Conservation (phyloP, 768 basidiomycete genomes). For the Boletus edulis region DNA sequence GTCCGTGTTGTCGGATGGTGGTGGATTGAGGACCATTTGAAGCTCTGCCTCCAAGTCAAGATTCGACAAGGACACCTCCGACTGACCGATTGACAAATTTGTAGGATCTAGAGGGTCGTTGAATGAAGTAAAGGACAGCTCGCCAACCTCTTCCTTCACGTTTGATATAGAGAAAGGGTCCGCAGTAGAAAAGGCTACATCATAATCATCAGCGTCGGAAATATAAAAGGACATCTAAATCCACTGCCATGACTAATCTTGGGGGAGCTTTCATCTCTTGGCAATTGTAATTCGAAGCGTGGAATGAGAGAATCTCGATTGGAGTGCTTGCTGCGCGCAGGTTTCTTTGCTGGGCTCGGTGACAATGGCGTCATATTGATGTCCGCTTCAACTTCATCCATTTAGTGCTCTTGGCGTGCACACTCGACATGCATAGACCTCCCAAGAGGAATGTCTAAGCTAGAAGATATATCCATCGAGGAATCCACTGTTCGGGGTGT, state of each 20-base stretch:
- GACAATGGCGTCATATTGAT: conserved; percentile 47
- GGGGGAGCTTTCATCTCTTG: conserved; percentile 21
- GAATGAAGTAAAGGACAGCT: too few relatives aligned
- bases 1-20: too few relatives aligned
- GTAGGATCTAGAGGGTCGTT: too few relatives aligned
- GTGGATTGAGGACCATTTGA: too few relatives aligned
- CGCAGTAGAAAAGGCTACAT: conserved; percentile 17
- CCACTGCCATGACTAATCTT: conserved; percentile 14
- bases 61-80: too few relatives aligned
- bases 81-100: too few relatives aligned
- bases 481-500: conserved; percentile 21
- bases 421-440: conserved; percentile 40
- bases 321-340: conserved; percentile 10
- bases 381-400: conserved; percentile 37
- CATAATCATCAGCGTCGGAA: background rate
- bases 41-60: too few relatives aligned
- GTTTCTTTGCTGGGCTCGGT: conserved; percentile 42
- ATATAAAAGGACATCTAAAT: background rate
- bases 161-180: too few relatives aligned
- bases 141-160: too few relatives aligned
- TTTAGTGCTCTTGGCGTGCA: conserved; percentile 23
- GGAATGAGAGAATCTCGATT: conserved; percentile 35
- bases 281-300: conserved; percentile 26
- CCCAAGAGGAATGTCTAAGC: conserved; percentile 29
- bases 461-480: conserved; percentile 22